phyloP scores from a whole-genome alignment of 83 land plant genomes.

The Diphasiastrum complanatum region DNA sequence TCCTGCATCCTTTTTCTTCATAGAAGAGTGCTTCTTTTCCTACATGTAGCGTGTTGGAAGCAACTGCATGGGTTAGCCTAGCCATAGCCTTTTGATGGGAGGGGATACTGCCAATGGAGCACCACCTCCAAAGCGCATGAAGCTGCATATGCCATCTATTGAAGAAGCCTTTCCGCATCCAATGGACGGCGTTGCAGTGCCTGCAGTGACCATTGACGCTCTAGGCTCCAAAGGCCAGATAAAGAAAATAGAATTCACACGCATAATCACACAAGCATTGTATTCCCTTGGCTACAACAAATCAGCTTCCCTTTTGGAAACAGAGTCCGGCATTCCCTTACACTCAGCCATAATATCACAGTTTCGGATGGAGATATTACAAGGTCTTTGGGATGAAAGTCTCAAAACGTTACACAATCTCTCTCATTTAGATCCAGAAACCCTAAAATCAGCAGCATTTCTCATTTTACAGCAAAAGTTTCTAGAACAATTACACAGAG shows the following conservation, averaged over 20 bases:
- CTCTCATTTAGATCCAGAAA: slow-evolving; percentile 25
- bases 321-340: slow-evolving; percentile 44
- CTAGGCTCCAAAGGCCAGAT: slow-evolving; percentile 40
- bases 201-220: background rate
- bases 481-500: slow-evolving; percentile 42
- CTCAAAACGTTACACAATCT: slow-evolving; percentile 30
- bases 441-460: slow-evolving; percentile 41
- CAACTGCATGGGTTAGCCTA: slow-evolving; percentile 20
- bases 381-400: slow-evolving; percentile 46
- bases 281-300: slow-evolving; percentile 45
- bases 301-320: slow-evolving; percentile 43
- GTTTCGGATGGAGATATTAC: slow-evolving; percentile 27
- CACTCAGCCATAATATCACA: slow-evolving; percentile 29
- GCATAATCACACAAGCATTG: slow-evolving; percentile 45
- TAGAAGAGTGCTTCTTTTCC: too few species aligned
- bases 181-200: too few species aligned
- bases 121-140: slow-evolving; percentile 23
- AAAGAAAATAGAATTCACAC: slow-evolving; percentile 36
- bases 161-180: background rate
- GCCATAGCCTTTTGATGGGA: slow-evolving; percentile 23
- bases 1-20: too few species aligned
- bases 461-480: slow-evolving; percentile 55
- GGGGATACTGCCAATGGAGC: slow-evolving; percentile 4
- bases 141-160: slow-evolving; percentile 5
- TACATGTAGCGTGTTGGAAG: too few species aligned